These are phyloP conservation scores for Cryptosporidium bovis DNA, from an alignment of 169 alveolate genomes.

Conservation along the genomic window DNA sequence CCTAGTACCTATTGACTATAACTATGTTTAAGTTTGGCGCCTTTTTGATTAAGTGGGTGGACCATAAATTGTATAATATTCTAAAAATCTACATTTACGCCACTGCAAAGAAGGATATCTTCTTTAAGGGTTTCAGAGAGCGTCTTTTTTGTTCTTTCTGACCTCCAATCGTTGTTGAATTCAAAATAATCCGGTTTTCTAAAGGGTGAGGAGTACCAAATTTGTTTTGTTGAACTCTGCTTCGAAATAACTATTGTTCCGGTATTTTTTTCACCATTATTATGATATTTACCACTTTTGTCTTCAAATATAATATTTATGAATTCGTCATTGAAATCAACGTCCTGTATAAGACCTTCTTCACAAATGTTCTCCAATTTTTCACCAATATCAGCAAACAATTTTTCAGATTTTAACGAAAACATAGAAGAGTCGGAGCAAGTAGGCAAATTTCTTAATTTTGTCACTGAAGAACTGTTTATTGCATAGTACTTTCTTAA, in stretches of 20 bases:
- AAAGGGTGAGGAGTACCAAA: constrained; percentile 71
- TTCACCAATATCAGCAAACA: constrained; percentile 17
- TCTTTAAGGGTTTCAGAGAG: constrained; percentile 16
- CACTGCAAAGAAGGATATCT: constrained; percentile 26
- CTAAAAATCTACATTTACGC: constrained; percentile 31
- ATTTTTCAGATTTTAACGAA: constrained; percentile 9
- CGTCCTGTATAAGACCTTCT: constrained; percentile 12
- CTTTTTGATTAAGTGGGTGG: neutral
- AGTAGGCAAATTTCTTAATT: neutral
- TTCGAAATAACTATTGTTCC: constrained; percentile 63
- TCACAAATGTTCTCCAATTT: constrained; percentile 5
- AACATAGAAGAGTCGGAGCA: neutral
- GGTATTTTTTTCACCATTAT: neutral
- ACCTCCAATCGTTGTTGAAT: constrained; percentile 15
- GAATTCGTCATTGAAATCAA: constrained; percentile 63
- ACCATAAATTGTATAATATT: neutral
- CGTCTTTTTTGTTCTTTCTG: constrained; percentile 32
- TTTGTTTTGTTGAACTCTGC: constrained; percentile 51
- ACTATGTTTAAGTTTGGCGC: neutral
- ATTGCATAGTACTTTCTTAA: too few species aligned
- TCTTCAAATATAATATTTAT: constrained; percentile 32
- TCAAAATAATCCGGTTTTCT: constrained; percentile 70
- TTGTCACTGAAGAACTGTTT: neutral
- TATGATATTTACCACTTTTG: neutral
- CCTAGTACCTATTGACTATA: neutral